Evolutionary conservation across 164 flowering plant genomes (phyloP), one percentile per base, ranked within the genome.

Genomic region (Pachysandra terminalis): DNA sequence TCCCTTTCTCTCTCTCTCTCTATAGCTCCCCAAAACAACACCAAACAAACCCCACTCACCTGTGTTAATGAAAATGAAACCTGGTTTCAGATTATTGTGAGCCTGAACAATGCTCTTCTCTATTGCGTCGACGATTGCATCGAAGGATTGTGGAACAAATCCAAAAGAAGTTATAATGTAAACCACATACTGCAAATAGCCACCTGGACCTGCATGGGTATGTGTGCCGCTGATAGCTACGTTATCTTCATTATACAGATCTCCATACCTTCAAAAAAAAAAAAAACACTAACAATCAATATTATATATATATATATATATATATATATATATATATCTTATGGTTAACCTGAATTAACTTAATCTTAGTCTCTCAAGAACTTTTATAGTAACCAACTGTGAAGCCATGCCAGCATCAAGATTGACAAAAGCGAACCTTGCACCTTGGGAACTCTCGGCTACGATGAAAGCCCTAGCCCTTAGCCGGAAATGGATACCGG

Each of bases 331-430:
- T n/a, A n/a, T n/a, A n/a, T 8, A 21, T 6, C 23, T 55, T 55
- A 55, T 13, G 10, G 14, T 9, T 14, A 13, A 1, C 1, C 9
- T 55, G 15, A 40, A 69, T 25, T 83, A 96, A 98, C 99, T 96
- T 52, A 84, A 81, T 68, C 88, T 96, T 79, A 90, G 77, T 75
- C 93, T 86, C 77, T 96, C 97, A 35, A 93, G 66, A 65, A 96
- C 93, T 85, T 96, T 96, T 17, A 93, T 65, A 8, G 89, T 93
- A 61, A 96, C 93, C 48, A 96, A 72, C 63, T 96, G 95, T 17
- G 99, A 89, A 40, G 88, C 98, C 99, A 96, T 96, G 77, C 98
- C 89, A 68, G 99, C 98, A 80, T 96, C 99, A 22, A 96, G 86
- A 71, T 93, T 93, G 9, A 96, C 97, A 80, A 90, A 96, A n/a